Percentiles rank a stretch among this genome's conserved stretches.
phyloP scores from a whole-genome alignment of 257 asterid genomes.

The Ballota nigra region DNA sequence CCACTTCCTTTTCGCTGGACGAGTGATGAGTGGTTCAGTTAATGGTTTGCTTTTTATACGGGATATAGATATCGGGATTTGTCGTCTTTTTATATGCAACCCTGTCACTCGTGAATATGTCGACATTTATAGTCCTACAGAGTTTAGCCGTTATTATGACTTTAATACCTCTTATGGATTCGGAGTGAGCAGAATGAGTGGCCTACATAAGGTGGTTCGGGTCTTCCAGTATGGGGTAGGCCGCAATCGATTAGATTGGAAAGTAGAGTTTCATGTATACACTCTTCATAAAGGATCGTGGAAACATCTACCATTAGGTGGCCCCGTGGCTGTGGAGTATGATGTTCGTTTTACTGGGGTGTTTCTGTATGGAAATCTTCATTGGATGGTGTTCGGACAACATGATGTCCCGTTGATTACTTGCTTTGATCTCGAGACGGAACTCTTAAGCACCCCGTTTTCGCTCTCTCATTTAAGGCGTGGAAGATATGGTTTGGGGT shows the following conservation, averaged over 20 bases:
- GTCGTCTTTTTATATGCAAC: too few relatives aligned
- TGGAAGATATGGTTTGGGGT: neutral
- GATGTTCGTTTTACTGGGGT: too few relatives aligned
- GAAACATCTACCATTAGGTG: conserved; percentile 12
- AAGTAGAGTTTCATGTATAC: too few relatives aligned
- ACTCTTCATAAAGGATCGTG: conserved; percentile 39
- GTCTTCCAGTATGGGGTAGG: too few relatives aligned
- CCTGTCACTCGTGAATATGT: conserved; percentile 36
- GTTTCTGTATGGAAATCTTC: too few relatives aligned
- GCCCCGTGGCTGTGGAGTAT: neutral
- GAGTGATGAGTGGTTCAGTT: conserved; percentile 17
- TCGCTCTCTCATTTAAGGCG: conserved; percentile 17
- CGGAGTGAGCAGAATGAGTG: too few relatives aligned
- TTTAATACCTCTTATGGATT: too few relatives aligned
- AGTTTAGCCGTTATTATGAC: too few relatives aligned
- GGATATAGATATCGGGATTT: too few relatives aligned
- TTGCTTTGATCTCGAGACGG: conserved; percentile 35
- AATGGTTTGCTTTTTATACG: too few relatives aligned
- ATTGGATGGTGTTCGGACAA: conserved; percentile 27
- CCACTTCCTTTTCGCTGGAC: neutral
- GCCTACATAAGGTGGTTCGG: too few relatives aligned
- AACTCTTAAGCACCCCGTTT: neutral
- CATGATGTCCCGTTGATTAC: conserved; percentile 14
- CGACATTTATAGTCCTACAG: conserved; percentile 14
- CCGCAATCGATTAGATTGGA: too few relatives aligned